phyloP scores from a whole-genome alignment of 768 basidiomycete species.

The Termitomyces sp. region DNA sequence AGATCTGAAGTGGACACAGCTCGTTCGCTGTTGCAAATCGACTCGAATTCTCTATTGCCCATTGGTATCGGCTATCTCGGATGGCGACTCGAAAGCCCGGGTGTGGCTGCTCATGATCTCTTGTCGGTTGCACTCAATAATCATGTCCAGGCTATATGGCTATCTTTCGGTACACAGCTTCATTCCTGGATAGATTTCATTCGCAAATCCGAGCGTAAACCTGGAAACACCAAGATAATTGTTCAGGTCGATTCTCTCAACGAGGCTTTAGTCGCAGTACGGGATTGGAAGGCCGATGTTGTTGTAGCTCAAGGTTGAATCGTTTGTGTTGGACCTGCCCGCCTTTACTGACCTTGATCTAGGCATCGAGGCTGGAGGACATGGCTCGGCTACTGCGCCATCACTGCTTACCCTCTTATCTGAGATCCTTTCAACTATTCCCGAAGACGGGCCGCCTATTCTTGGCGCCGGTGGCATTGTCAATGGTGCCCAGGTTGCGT shows the following conservation, averaged over 20 bases:
- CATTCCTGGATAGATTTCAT: conserved; percentile 59
- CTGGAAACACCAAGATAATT: conserved; percentile 52
- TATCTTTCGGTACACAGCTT: conserved; percentile 64
- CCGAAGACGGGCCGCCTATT: conserved; percentile 45
- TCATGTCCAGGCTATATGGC: conserved; percentile 66
- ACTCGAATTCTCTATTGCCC: conserved; percentile 37
- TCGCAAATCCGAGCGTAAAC: conserved; percentile 48
- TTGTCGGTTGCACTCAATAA: conserved; percentile 51
- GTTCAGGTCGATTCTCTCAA: conserved; percentile 60
- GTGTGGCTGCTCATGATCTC: conserved; percentile 35
- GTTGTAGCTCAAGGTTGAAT: conserved; percentile 72
- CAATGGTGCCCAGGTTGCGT: conserved; percentile 61
- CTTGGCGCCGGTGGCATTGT: conserved; percentile 76
- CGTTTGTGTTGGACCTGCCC: conserved; percentile 1
- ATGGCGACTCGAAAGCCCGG: conserved; percentile 63
- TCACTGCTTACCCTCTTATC: conserved; percentile 62
- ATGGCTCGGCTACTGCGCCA: conserved; percentile 55
- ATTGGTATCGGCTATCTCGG: conserved; percentile 75
- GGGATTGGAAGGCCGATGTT: conserved; percentile 70
- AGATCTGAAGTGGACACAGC: conserved; percentile 50
- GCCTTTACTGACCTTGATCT: conserved; percentile 9
- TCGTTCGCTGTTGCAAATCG: conserved; percentile 37
- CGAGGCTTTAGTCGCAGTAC: conserved; percentile 56
- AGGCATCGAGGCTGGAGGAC: conserved; percentile 84
- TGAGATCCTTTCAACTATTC: conserved; percentile 43